Evolutionary conservation across 805 yeast species (phyloP).

Genomic region (Alloascoidea africana): DNA sequence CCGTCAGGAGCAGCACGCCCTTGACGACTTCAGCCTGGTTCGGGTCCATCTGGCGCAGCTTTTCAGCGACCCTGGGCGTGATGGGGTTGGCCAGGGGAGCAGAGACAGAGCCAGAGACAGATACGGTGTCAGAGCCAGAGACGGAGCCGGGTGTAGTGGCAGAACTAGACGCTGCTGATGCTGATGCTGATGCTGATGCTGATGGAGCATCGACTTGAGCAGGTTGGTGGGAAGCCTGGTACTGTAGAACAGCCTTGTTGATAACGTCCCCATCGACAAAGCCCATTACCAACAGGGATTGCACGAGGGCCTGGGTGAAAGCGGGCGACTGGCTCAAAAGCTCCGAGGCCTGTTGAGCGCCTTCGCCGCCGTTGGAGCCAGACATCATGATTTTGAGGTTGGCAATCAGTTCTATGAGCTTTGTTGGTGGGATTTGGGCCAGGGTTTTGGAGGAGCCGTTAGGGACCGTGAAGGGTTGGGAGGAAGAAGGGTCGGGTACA

Average conservation of each 20-base stretch:
- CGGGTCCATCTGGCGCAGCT: not conserved
- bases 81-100: too few species aligned
- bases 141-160: too few species aligned
- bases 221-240: not conserved
- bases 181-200: too few species aligned
- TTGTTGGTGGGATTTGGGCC: not conserved
- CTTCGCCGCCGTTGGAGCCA: not conserved
- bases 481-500: too few species aligned
- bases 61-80: not conserved
- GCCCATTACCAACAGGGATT: not conserved
- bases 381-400: not conserved
- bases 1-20: not conserved
- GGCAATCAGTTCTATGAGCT: not conserved
- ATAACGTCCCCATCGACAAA: conserved; percentile 1
- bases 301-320: not conserved
- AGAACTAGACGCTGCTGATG: not conserved
- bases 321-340: not conserved
- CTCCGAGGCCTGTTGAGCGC: not conserved
- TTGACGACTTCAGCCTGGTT: not conserved
- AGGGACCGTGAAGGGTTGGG: too few species aligned
- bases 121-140: too few species aligned
- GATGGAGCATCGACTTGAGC: not conserved
- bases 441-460: too few species aligned
- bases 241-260: not conserved
- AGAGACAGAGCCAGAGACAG: too few species aligned